Evolutionary conservation across 371 early-diverging fungal species (phyloP).

Genomic region (Thermomucor indicae-seudaticae): DNA sequence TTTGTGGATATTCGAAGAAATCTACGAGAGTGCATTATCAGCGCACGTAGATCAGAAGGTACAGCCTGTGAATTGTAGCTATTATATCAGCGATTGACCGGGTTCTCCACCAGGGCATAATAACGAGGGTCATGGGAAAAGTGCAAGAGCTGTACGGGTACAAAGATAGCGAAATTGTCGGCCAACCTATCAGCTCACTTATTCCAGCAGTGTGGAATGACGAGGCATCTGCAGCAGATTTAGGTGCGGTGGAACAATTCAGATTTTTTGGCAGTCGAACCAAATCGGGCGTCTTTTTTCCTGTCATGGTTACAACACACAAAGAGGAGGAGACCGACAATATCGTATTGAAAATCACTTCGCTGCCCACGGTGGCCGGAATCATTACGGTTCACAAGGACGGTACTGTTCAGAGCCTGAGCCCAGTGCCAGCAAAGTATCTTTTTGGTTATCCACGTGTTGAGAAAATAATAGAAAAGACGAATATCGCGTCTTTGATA

Average conservation of each 20-base stretch:
- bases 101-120: constrained; percentile 29
- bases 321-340: constrained; percentile 4
- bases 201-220: constrained; percentile 42
- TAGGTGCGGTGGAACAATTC: constrained; percentile 42
- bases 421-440: constrained; percentile 67
- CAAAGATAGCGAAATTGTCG: constrained; percentile 41
- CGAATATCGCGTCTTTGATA: constrained; percentile 50
- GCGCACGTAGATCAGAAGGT: constrained; percentile 18
- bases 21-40: constrained; percentile 46
- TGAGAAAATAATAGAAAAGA: constrained; percentile 40
- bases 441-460: constrained; percentile 59
- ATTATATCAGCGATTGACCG: background rate
- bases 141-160: constrained; percentile 59
- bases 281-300: constrained; percentile 52
- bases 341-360: constrained; percentile 45
- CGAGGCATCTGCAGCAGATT: constrained; percentile 31
- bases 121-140: constrained; percentile 42
- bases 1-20: constrained; percentile 74
- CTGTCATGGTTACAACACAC: constrained; percentile 47
- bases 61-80: background rate
- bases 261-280: constrained; percentile 61
- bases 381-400: constrained; percentile 53
- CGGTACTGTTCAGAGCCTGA: constrained; percentile 62
- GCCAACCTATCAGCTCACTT: constrained; percentile 43
- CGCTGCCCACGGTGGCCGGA: constrained; percentile 65